Evolutionary conservation across 441 rosid genomes (phyloP), one percentile per base, ranked within the genome.

Genomic region (Pelargonium australe): DNA sequence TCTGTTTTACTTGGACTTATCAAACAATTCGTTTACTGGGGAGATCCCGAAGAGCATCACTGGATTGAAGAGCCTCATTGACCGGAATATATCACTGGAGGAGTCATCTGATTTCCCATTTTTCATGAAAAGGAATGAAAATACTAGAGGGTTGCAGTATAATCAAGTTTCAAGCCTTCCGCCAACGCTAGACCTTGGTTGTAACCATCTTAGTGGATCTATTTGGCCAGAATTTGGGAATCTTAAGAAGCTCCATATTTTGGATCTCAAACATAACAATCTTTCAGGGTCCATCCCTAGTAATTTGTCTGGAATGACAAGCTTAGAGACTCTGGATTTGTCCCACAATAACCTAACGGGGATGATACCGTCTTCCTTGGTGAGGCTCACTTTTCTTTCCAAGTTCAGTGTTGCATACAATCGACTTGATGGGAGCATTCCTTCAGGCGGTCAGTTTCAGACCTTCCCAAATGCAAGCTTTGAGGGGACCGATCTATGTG

Each of bases 381-480:
- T 74, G 20, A 51, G 58, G 0, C 95, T 92, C 67, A 72, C 82
- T 55, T 92, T 92, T 84, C 77, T 92, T 47, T 88, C 98, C 7
- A 77, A 74, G 45, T 92, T 92, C 61, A 87, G 71, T 12, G 92
- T 89, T 34, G 96, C 98, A 6, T 11, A 75, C 69, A 92, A 92
- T 76, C 73, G 69, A 16, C 86, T 92, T n/a, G 66, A 49, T 1
- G 97, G 97, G 53, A 74, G 17, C n/a, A 83, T 92, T 28, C 96
- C 97, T 12, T 65, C 73, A 0, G 89, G 83, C 68, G 84, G 85
- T 70, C 97, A 92, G 75, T 89, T 92, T 79, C 82, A 57, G 63
- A 88, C 88, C 17, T 92, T 92, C 58, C 91, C 95, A 3, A 87
- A 85, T 77, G 80, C 98, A 57, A 89, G 98, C 82, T 89, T 88